phyloP scores from a whole-genome alignment of 306 rosid genomes.

The Quercus rubra region DNA sequence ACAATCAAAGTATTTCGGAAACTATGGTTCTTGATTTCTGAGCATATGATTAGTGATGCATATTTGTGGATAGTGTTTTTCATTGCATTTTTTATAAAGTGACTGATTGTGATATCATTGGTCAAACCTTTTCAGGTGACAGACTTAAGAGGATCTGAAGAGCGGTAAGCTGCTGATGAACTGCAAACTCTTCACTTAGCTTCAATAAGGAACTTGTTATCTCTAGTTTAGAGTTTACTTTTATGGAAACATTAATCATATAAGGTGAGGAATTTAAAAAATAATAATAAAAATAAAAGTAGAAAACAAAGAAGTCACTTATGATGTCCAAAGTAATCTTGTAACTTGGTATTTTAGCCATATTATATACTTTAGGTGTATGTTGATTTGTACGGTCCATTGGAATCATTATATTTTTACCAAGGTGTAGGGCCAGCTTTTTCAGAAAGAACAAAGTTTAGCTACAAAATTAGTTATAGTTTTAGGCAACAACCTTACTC shows the following conservation, averaged over 20 bases:
- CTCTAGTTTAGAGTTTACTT: not conserved
- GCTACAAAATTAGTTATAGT: too few relatives aligned
- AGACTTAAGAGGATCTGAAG: slow-evolving; percentile 47
- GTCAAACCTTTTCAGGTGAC: slow-evolving; percentile 48
- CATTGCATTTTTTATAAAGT: slow-evolving; percentile 28
- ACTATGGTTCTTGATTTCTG: not conserved
- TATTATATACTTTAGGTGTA: not conserved
- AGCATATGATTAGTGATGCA: not conserved
- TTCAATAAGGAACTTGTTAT: not conserved
- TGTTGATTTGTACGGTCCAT: not conserved
- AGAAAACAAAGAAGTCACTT: not conserved
- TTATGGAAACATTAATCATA: not conserved
- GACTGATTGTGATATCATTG: slow-evolving; percentile 10
- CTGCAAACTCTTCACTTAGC: slow-evolving; percentile 6
- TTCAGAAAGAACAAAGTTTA: not conserved
- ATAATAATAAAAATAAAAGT: not conserved
- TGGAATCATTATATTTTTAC: not conserved
- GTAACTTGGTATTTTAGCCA: not conserved
- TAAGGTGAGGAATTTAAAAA: not conserved
- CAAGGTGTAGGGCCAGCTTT: not conserved
- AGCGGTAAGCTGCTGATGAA: slow-evolving; percentile 47
- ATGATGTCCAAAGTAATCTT: not conserved
- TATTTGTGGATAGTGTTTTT: not conserved
- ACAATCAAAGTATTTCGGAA: not conserved
- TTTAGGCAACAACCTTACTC: too few relatives aligned